Base-by-base conservation (phyloP, 2,329 filamentous ascomycete species). In the Paraphaeosphaeria sporulosa region DNA sequence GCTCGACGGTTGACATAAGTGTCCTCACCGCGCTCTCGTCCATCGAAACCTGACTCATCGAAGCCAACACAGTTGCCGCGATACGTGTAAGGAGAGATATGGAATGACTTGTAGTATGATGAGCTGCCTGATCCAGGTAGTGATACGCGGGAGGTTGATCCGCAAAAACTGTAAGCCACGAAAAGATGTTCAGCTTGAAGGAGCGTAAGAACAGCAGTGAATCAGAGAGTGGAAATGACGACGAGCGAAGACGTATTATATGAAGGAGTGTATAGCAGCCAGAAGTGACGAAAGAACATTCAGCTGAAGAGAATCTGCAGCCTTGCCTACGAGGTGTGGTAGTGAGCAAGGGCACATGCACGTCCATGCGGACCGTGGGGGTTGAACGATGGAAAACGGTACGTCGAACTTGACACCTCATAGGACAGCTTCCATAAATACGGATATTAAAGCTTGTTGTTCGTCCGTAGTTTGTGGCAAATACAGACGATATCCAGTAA, bases 1-100 rank as follows among this genome's bases (percentile, higher is more conserved):
- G 67, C 17, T 66, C 64, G 17, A 78, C 66, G 27, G 71, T 75
- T 15, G 72, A 59, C 61, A 66, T 63, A 12, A 71, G 55, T 23
- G 49, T 50, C 25, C 58, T 56, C 40, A 67, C 49, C 48, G 53
- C 62, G 21, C 60, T 47, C 38, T 59, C 57, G 42, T 73, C 58
- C 70, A 71, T 71, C 21, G 40, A 7, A 7, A 55, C 23, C 13
- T 17, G 42, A 40, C 27, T 38, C 42, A 44, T 32, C 32, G 17
- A 15, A 43, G 27, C 50, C 43, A 27, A 46, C n/a, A 30, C 32
- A n/a, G 9, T 53, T 15, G 25, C 7, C 15, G 27, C 8, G 19
- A 36, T 10, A 32, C 19, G 53, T 19, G 42, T 6, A 17, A 25
- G 19, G 30, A 47, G 27, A 19, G 13, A 6, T 34, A 7, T 30